phyloP scores from a whole-genome alignment of 2,329 filamentous ascomycete genomes.

The Chaetomium strumarium region DNA sequence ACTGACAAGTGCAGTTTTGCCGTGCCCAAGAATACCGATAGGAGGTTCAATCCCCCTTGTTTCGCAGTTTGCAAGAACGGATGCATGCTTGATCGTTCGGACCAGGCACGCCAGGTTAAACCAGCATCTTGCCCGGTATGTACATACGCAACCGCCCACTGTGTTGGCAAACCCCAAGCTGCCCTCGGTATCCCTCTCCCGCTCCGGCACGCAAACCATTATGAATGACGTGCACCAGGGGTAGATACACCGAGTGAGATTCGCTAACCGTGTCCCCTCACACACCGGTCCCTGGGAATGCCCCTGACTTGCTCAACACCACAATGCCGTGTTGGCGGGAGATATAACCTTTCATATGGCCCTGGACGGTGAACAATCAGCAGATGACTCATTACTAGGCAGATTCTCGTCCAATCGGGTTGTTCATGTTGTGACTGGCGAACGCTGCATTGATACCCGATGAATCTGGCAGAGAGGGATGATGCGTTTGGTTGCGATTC shows the following conservation, averaged over 20 bases:
- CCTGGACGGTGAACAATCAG: conserved; percentile 45
- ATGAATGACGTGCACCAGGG: background rate
- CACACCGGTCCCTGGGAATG: conserved; percentile 84
- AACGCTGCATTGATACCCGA: conserved; percentile 14
- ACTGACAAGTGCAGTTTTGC: background rate
- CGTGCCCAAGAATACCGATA: background rate
- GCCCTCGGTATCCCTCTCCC: background rate
- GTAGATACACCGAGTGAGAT: background rate
- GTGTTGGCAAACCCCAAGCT: no score
- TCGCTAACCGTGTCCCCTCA: conserved; percentile 27
- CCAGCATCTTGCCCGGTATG: background rate
- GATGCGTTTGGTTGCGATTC: background rate
- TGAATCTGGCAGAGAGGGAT: background rate
- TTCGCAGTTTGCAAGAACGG: background rate
- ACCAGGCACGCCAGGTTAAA: background rate
- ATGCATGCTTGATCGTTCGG: background rate
- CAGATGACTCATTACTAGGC: conserved; percentile 31
- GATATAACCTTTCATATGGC: conserved; percentile 97
- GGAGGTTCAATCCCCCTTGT: background rate
- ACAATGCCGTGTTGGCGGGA: conserved; percentile 83
- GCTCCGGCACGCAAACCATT: background rate
- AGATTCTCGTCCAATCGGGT: conserved; percentile 12
- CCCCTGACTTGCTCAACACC: conserved; percentile 85
- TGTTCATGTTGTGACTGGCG: background rate
- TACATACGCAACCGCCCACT: background rate